Conservation (phyloP, 2,329 filamentous ascomycete species). For the Microcyclospora pomicola region DNA sequence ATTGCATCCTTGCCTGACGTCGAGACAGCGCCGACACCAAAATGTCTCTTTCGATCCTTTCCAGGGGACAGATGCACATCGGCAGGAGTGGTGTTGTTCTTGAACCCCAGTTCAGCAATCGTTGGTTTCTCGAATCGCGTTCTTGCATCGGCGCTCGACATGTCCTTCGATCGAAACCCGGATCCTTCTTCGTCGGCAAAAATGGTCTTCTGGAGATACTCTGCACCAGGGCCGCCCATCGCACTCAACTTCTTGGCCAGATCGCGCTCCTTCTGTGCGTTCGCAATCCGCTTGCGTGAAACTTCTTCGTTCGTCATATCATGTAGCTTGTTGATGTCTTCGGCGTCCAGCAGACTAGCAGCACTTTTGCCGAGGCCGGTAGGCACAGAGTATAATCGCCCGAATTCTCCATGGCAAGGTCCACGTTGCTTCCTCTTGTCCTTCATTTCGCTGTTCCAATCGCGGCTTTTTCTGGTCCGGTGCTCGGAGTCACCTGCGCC, state of each 20-base stretch:
- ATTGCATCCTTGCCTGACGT: slow-evolving; percentile 25
- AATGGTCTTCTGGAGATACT: slow-evolving; percentile 46
- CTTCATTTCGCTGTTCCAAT: neutral
- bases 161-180: neutral
- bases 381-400: slow-evolving; percentile 32
- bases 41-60: slow-evolving; percentile 27
- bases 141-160: slow-evolving; percentile 1
- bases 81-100: slow-evolving; percentile 30
- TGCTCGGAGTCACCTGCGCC: slow-evolving; percentile 6
- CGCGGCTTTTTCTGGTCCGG: slow-evolving; percentile 2
- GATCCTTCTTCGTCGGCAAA: neutral
- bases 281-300: slow-evolving; percentile 49
- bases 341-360: slow-evolving; percentile 51
- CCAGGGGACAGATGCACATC: slow-evolving; percentile 28
- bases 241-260: slow-evolving; percentile 54
- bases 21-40: slow-evolving; percentile 22
- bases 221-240: slow-evolving; percentile 53
- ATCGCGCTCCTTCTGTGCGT: slow-evolving; percentile 58
- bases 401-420: slow-evolving; percentile 46
- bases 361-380: slow-evolving; percentile 30
- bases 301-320: slow-evolving; percentile 44
- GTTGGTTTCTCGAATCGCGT: slow-evolving; percentile 12
- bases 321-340: slow-evolving; percentile 43
- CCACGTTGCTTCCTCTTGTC: slow-evolving; percentile 24
- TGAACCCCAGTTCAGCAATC: slow-evolving; percentile 27